phyloP scores from a whole-genome alignment of 768 basidiomycete species.

The Hirschioporus abietinus region DNA sequence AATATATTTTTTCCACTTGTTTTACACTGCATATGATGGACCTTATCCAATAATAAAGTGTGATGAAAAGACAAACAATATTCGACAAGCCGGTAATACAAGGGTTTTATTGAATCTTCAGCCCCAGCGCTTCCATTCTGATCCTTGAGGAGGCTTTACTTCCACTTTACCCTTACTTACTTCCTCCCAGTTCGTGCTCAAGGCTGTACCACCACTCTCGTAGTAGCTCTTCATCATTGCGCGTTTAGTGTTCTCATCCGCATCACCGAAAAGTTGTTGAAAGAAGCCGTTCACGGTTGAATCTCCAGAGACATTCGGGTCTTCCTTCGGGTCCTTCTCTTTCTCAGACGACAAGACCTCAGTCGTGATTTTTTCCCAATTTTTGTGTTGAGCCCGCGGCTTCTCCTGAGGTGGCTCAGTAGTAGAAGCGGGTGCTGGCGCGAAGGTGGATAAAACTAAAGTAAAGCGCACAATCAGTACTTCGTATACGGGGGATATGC shows the following conservation, averaged over 20 bases:
- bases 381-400: slow-evolving; percentile 44
- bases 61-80: no score
- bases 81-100: no score
- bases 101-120: not conserved
- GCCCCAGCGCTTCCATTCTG: slow-evolving; percentile 79
- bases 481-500: slow-evolving; percentile 23
- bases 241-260: slow-evolving; percentile 84
- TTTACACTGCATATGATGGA: not conserved
- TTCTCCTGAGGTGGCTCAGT: slow-evolving; percentile 25
- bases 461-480: slow-evolving; percentile 13
- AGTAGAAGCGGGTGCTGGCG: slow-evolving; percentile 28
- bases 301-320: slow-evolving; percentile 90
- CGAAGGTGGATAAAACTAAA: slow-evolving; percentile 16
- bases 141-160: slow-evolving; percentile 79
- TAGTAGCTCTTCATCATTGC: slow-evolving; percentile 99
- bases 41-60: not conserved
- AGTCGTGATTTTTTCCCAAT: slow-evolving; percentile 85
- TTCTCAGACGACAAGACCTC: slow-evolving; percentile 64
- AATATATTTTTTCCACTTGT: not conserved
- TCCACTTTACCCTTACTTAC: slow-evolving; percentile 66
- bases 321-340: slow-evolving; percentile 63
- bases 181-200: slow-evolving; percentile 95
- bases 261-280: slow-evolving; percentile 85
- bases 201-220: slow-evolving; percentile 91
- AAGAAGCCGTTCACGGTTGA: slow-evolving; percentile 82